Conservation (phyloP, 2,329 filamentous ascomycete genomes). For the Bretziella fagacearum region DNA sequence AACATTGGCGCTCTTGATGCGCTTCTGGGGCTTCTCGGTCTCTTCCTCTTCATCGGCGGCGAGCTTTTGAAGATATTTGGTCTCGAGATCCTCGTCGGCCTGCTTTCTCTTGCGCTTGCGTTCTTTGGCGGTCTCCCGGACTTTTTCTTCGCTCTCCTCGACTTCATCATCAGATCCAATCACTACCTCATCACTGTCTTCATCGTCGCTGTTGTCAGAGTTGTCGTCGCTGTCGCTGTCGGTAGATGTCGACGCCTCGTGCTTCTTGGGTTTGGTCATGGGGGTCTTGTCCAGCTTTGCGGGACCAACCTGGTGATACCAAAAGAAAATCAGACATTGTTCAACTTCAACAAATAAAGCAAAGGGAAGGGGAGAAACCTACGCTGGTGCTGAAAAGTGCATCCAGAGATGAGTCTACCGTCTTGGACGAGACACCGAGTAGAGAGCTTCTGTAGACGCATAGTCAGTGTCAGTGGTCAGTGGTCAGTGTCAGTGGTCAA, state of each 20-base stretch:
- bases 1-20: constrained; percentile 19
- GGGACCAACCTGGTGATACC: constrained; percentile 31
- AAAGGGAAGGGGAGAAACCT: constrained; percentile 24
- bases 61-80: constrained; percentile 50
- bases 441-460: constrained; percentile 5
- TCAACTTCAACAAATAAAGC: not conserved
- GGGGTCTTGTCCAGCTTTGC: constrained; percentile 26
- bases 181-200: constrained; percentile 21
- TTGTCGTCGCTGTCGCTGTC: constrained; percentile 18
- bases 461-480: constrained; percentile 9
- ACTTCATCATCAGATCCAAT: constrained; percentile 20
- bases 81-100: constrained; percentile 53
- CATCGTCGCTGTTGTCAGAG: constrained; percentile 17
- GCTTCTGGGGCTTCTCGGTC: constrained; percentile 33
- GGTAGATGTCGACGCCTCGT: constrained; percentile 18
- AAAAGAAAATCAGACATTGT: constrained; percentile 1
- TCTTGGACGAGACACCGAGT: constrained; percentile 24
- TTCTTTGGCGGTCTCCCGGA: constrained; percentile 29
- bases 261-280: constrained; percentile 22
- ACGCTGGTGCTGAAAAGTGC: constrained; percentile 59
- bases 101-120: constrained; percentile 51
- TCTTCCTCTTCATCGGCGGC: constrained; percentile 36
- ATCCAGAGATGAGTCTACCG: constrained; percentile 50
- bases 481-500: not conserved
- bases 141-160: constrained; percentile 21